These are phyloP conservation scores for Jacaranda copaia DNA, from an alignment of 257 asterid genomes.

Conservation along the genomic window DNA sequence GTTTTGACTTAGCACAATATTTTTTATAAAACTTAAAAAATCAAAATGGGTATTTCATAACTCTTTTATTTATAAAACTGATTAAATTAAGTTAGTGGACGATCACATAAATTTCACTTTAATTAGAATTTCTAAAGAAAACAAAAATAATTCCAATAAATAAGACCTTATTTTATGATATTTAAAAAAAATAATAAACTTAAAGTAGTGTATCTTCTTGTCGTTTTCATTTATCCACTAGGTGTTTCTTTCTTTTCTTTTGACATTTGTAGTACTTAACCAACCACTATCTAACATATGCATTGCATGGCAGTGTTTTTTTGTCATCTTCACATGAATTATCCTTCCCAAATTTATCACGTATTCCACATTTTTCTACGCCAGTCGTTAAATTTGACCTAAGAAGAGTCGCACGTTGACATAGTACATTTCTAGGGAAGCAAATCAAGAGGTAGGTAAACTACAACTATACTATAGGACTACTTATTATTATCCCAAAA, in stretches of 20 bases:
- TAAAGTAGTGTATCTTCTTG: background rate
- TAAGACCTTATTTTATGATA: background rate
- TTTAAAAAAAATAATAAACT: background rate
- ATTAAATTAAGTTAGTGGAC: too few relatives aligned
- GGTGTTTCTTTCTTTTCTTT: background rate
- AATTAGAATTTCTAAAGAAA: too few relatives aligned
- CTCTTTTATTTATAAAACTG: too few relatives aligned
- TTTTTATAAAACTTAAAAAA: too few relatives aligned
- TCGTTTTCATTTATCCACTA: background rate
- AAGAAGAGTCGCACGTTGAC: background rate
- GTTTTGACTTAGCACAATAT: too few relatives aligned
- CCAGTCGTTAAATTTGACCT: background rate
- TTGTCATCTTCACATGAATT: background rate
- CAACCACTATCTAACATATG: background rate
- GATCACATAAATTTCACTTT: too few relatives aligned
- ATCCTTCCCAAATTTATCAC: too few relatives aligned
- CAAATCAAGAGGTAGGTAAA: background rate
- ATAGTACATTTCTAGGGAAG: background rate
- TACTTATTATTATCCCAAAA: background rate
- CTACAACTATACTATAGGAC: background rate
- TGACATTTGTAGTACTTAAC: background rate
- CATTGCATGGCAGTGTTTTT: background rate
- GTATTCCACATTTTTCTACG: too few relatives aligned
- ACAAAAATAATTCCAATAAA: background rate
- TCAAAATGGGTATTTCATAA: too few relatives aligned